Evolutionary conservation across 2,329 filamentous ascomycete genomes (phyloP), one percentile per base, ranked within the genome.

Genomic region (Aspergillus pseudotamarii): DNA sequence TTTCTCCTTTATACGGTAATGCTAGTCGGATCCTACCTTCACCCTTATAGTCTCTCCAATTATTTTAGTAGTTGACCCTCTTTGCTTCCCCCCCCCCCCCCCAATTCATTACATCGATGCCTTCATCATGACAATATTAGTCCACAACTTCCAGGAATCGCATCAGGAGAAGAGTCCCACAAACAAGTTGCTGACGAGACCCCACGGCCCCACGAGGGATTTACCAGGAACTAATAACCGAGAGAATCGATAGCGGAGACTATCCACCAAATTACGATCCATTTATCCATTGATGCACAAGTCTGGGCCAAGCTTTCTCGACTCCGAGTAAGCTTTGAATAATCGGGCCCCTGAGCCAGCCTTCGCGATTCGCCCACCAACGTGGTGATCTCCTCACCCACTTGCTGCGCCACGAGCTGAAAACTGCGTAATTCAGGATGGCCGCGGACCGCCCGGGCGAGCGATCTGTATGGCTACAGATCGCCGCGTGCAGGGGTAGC

Each of bases 271-370:
- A 16, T 60, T 32, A 21, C 59, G 46, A 38, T 57, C 64, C 28
- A 51, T n/a, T n/a, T n/a, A n/a, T 51, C 48, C 48, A 51, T 11
- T 28, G 46, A 51, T 30, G 14, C 46, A 51, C 23, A 43, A 60
- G 57, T 36, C 60, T 46, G 50, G 55, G 66, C 62, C 60, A 69
- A 69, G 68, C 68, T 69, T 69, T 68, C 63, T 62, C 64, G 16
- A 41, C 16, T 9, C 16, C 16, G 38, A 41, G 38, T 41, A 69
- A 69, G 68, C 68, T 67, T 69, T 66, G 55, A 59, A 56, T 58
- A 38, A 34, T 60, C n/a, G 28, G 34, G 16, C 43, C 36, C 57
- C 57, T 59, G 34, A 54, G 43, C 23, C n/a, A 36, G 32, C n/a
- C 38, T 32, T 55, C 48, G 38, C 61, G 30, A 64, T 66, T 66